Evolutionary conservation across 179 eudicot species (phyloP), one percentile per base, ranked within the genome.

Genomic region (Nepenthes alata): DNA sequence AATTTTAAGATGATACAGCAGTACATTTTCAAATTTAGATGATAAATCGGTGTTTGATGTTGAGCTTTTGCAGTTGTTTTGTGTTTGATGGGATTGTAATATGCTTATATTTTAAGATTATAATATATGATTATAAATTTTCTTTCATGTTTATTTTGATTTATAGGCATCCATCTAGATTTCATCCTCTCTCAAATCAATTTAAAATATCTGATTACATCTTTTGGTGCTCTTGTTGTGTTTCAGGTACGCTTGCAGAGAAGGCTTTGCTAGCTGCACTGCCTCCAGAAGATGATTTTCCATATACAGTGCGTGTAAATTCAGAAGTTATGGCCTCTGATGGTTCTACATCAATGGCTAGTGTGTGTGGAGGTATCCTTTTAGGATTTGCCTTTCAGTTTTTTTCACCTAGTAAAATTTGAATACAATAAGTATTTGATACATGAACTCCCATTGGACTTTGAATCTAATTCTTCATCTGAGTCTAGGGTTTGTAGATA

Each of bases 321-420:
- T 83, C 98, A 52, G 98, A 89, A 82, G 98, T 93, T 57, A 93
- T 93, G 98, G 95, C 95, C 50, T 93, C 98, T 77, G 98, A 93
- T 86, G 98, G 98, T 65, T 93, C 98, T 47, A 93, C 98, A 47
- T 93, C 98, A 63, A 93, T 93, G 98, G 98, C 98, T 74, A 86
- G 95, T 79, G 98, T 86, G n/a, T 89, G 93, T 78, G 98, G 87
- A 81, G 98, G 98, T 93, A 80, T 49, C 14, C 11, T 7, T 64
- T 53, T 50, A 6, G 44, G 47, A 15, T 35, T 16, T 6, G 9
- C 12, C 6, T 36, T 35, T 7, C 15, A 41, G 45, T 7, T 41
- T 7, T 7, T 41, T 4, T 41, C 45, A 41, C 8, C 5, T 41
- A 7, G 6, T 41, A 41, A 41, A 41, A 41, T 41, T 41, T 4